Conservation (phyloP, 2,329 filamentous ascomycete species). For the Elsinoe fawcettii region DNA sequence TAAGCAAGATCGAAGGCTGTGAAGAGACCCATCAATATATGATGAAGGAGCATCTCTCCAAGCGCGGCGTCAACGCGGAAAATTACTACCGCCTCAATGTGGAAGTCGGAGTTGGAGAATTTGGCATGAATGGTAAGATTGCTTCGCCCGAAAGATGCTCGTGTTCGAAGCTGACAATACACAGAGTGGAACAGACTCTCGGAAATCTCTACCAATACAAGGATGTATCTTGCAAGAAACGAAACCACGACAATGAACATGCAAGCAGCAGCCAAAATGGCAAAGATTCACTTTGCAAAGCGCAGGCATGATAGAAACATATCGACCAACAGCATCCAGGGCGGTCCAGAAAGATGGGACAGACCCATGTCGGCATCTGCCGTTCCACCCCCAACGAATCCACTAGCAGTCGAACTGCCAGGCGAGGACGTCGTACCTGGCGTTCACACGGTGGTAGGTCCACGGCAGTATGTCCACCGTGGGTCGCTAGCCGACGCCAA, state of each 20-base stretch:
- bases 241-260: conserved; percentile 71
- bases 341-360: conserved; percentile 27
- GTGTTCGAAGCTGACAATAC: conserved; percentile 66
- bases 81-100: conserved; percentile 97
- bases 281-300: conserved; percentile 73
- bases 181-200: conserved; percentile 81
- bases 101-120: conserved; percentile 79
- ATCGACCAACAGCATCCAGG: conserved; percentile 22
- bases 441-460: conserved; percentile 39
- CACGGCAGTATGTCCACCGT: conserved; percentile 50
- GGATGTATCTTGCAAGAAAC: conserved; percentile 67
- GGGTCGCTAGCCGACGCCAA: conserved; percentile 54
- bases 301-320: conserved; percentile 52
- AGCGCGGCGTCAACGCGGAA: conserved; percentile 68
- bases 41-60: conserved; percentile 54
- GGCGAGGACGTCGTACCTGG: conserved; percentile 43
- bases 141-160: no score
- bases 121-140: conserved; percentile 94
- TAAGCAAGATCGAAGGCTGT: conserved; percentile 90
- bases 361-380: conserved; percentile 27
- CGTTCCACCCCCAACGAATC: conserved; percentile 37
- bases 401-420: conserved; percentile 51
- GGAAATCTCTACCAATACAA: conserved; percentile 88
- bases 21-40: conserved; percentile 84
- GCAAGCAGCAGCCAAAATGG: conserved; percentile 69